Conservation (phyloP, 2,329 filamentous ascomycete species). For the Nigrospora sphaerica region DNA sequence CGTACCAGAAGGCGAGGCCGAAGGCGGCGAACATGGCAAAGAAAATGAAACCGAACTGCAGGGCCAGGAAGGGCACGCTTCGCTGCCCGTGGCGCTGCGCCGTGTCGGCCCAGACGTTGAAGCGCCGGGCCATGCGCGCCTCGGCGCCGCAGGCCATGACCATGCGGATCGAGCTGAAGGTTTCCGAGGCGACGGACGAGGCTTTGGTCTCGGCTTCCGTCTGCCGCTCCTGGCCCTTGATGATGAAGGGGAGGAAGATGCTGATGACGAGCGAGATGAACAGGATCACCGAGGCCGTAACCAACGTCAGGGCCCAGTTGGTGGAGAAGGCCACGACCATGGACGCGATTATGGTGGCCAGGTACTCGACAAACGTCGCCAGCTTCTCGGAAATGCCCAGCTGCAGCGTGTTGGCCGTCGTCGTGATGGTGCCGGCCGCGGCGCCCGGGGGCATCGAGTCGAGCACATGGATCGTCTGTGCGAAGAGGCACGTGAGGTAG, state of each 20-base stretch:
- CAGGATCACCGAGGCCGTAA: conserved; percentile 48
- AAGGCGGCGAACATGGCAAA: conserved; percentile 47
- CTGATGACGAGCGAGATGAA: conserved; percentile 45
- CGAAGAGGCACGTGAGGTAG: conserved; percentile 58
- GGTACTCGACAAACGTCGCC: conserved; percentile 49
- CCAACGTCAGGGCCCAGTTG: conserved; percentile 53
- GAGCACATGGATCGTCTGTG: conserved; percentile 60
- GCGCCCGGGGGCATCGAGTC: conserved; percentile 58
- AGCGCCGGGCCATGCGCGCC: conserved; percentile 42
- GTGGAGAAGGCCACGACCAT: conserved; percentile 49
- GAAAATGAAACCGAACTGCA: conserved; percentile 49
- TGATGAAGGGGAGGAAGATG: conserved; percentile 45
- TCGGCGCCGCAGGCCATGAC: conserved; percentile 58
- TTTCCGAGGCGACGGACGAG: conserved; percentile 53
- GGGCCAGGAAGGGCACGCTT: conserved; percentile 41
- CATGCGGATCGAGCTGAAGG: conserved; percentile 53
- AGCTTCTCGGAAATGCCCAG: conserved; percentile 59
- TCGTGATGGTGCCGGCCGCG: conserved; percentile 57
- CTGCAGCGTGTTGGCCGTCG: conserved; percentile 57
- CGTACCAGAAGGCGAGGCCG: conserved; percentile 57
- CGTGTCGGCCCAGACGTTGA: conserved; percentile 47
- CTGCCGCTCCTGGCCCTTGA: conserved; percentile 41
- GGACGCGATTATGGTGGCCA: conserved; percentile 42
- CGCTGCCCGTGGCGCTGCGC: conserved; percentile 40
- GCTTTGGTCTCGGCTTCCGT: conserved; percentile 49